Evolutionary conservation across 495 filamentous ascomycete genomes (phyloP).

Genomic region (Friedmanniomyces endolithicus): DNA sequence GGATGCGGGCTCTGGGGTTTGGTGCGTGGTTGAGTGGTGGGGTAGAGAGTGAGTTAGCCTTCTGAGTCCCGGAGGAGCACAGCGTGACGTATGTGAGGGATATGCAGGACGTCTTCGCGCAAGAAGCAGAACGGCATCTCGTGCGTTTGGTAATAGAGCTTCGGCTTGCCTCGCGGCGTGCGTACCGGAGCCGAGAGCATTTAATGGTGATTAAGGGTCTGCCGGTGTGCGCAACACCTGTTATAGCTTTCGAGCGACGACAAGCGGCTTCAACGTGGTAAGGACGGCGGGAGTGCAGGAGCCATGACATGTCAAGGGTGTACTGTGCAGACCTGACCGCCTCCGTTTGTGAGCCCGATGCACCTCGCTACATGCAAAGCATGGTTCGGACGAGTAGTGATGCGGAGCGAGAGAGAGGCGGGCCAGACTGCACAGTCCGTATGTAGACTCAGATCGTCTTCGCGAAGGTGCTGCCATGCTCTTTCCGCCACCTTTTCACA

Average conservation of each 20-base stretch:
- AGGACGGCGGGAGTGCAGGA: slow-evolving; percentile 10
- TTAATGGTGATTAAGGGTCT: background rate
- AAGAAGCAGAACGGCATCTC: no score
- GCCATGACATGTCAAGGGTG: slow-evolving; percentile 15
- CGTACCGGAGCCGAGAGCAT: slow-evolving; percentile 12
- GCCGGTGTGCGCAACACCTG: slow-evolving; percentile 1
- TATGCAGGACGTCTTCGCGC: slow-evolving; percentile 28
- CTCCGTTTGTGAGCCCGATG: slow-evolving; percentile 15
- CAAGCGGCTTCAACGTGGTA: slow-evolving; percentile 5
- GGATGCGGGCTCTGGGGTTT: slow-evolving; percentile 22
- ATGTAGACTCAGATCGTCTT: slow-evolving; percentile 19
- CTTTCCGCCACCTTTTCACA: slow-evolving; percentile 16
- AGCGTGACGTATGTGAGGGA: slow-evolving; percentile 24
- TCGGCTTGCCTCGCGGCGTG: slow-evolving; percentile 3
- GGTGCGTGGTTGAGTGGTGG: slow-evolving; percentile 5
- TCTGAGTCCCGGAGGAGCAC: slow-evolving; percentile 4
- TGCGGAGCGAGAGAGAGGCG: slow-evolving; percentile 15
- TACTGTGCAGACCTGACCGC: slow-evolving; percentile 8
- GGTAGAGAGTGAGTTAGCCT: slow-evolving; percentile 25
- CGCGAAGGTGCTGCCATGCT: slow-evolving; percentile 23
- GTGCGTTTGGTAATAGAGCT: no score
- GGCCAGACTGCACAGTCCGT: slow-evolving; percentile 21
- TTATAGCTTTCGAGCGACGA: slow-evolving; percentile 1
- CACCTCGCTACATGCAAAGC: slow-evolving; percentile 14
- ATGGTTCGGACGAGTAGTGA: slow-evolving; percentile 29